Conservation (phyloP, 2,329 filamentous ascomycete genomes). For the Aspergillus fumigatiaffinis region DNA sequence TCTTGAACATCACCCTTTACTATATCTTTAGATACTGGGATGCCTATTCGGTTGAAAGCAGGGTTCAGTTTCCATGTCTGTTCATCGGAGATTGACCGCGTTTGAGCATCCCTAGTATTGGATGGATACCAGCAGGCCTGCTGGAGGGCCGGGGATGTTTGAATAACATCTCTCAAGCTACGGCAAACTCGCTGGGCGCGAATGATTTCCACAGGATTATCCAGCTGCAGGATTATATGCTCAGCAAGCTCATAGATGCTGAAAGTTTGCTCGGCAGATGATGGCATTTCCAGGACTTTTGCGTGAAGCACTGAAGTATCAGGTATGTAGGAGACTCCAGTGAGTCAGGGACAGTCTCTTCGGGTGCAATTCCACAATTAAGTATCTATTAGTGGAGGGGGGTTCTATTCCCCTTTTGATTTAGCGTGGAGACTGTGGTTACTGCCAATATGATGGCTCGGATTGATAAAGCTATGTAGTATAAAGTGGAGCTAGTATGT, state of each 20-base stretch:
- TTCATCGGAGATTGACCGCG: not conserved
- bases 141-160: not conserved
- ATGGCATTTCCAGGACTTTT: not conserved
- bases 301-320: too few species aligned
- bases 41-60: constrained; percentile 2
- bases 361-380: not conserved
- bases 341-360: too few species aligned
- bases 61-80: constrained; percentile 1
- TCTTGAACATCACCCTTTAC: not conserved
- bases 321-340: too few species aligned
- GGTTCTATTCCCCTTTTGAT: not conserved
- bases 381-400: not conserved
- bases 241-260: constrained; percentile 2
- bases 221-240: constrained; percentile 1
- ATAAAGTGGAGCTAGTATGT: too few species aligned
- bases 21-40: not conserved
- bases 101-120: not conserved
- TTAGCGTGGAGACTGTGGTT: not conserved
- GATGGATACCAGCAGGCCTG: constrained; percentile 2
- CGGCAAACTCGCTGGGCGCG: constrained; percentile 1
- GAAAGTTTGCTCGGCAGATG: not conserved
- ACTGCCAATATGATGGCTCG: not conserved
- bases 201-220: not conserved
- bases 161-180: constrained; percentile 2
- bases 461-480: not conserved